phyloP scores from a whole-genome alignment of 805 yeast genomes.

The Candida stauntonica region DNA sequence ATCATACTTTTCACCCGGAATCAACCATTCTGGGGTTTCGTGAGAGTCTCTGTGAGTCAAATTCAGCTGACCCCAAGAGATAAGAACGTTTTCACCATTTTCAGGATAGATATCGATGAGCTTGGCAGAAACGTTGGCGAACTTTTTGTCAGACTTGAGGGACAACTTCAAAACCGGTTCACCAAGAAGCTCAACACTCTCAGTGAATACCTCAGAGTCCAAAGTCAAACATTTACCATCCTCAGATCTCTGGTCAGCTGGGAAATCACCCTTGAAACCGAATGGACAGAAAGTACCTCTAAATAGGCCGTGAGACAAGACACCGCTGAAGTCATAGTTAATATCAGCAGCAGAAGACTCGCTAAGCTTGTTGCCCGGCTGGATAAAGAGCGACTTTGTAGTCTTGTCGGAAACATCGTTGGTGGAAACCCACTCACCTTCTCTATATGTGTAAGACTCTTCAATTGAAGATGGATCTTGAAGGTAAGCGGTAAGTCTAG shows the following conservation, averaged over 20 bases:
- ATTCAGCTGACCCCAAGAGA: slow-evolving; percentile 45
- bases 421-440: slow-evolving; percentile 38
- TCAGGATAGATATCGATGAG: slow-evolving; percentile 38
- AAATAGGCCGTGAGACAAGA: slow-evolving; percentile 38
- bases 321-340: slow-evolving; percentile 29
- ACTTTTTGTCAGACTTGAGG: slow-evolving; percentile 33
- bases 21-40: slow-evolving; percentile 36
- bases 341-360: neutral
- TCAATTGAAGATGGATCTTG: slow-evolving; percentile 39
- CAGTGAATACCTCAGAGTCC: slow-evolving; percentile 29
- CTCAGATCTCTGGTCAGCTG: slow-evolving; percentile 40
- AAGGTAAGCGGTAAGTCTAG: slow-evolving; percentile 36
- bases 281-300: slow-evolving; percentile 45
- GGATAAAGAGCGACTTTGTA: slow-evolving; percentile 15
- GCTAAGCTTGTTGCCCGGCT: slow-evolving; percentile 11
- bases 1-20: slow-evolving; percentile 31
- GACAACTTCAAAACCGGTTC: slow-evolving; percentile 32
- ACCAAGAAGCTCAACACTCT: slow-evolving; percentile 32
- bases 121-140: slow-evolving; percentile 38
- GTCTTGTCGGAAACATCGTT: slow-evolving; percentile 15
- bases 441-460: slow-evolving; percentile 35
- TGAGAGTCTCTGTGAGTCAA: slow-evolving; percentile 38
- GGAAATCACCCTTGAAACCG: slow-evolving; percentile 43
- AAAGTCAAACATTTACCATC: slow-evolving; percentile 37
- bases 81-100: slow-evolving; percentile 28